phyloP scores from a whole-genome alignment of 2,329 filamentous ascomycete genomes.

The Xylaria sp. region DNA sequence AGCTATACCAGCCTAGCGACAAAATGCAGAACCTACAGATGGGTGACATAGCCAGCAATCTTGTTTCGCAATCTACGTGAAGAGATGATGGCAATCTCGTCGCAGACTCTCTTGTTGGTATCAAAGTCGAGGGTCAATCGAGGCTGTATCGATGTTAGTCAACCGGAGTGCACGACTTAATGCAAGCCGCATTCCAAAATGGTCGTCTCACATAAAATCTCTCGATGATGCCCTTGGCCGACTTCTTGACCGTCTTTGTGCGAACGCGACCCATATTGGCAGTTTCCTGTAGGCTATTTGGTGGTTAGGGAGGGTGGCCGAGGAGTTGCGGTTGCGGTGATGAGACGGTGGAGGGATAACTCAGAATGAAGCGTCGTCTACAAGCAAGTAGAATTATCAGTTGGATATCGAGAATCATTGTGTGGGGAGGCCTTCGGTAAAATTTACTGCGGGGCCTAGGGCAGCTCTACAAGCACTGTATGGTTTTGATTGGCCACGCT shows the following conservation, averaged over 20 bases:
- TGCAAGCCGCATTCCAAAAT: neutral
- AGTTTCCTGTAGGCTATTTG: constrained; percentile 29
- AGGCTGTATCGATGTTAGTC: constrained; percentile 69
- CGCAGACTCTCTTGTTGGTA: constrained; percentile 99
- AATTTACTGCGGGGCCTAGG: constrained; percentile 35
- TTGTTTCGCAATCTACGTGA: constrained; percentile 99
- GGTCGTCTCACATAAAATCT: constrained; percentile 23
- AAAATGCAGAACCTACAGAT: constrained; percentile 53
- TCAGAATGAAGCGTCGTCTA: constrained; percentile 21
- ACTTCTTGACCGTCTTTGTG: constrained; percentile 74
- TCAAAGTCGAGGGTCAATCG: constrained; percentile 99
- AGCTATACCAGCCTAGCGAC: too few relatives aligned
- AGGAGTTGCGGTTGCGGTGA: constrained; percentile 48
- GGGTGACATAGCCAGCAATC: constrained; percentile 98
- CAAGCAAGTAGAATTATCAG: constrained; percentile 29
- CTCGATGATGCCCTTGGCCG: constrained; percentile 95
- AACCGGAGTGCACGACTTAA: constrained; percentile 63
- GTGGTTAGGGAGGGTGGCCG: constrained; percentile 17
- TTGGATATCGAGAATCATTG: constrained; percentile 32
- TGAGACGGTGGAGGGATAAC: constrained; percentile 38
- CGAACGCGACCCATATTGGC: constrained; percentile 73
- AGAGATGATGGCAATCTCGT: constrained; percentile 99
- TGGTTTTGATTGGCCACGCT: neutral
- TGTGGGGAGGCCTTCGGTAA: constrained; percentile 40
- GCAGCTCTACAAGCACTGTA: constrained; percentile 19